These are phyloP conservation scores for Cydonia oblonga DNA, from an alignment of 331 rosid genomes.

Conservation along the genomic window DNA sequence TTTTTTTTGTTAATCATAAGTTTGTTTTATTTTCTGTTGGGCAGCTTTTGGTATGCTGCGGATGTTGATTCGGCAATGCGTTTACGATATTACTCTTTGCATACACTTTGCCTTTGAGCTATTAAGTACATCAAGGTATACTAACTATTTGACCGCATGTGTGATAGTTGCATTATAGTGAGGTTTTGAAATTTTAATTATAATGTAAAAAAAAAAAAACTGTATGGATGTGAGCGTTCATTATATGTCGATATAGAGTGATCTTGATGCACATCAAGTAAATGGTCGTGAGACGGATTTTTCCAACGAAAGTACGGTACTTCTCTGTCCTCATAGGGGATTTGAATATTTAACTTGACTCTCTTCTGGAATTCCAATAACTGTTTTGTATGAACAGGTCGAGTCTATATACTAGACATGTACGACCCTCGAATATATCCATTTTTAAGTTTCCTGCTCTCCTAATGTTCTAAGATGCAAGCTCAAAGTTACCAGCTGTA, in stretches of 20 bases:
- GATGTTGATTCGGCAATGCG: too few relatives aligned
- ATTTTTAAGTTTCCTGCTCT: conserved; percentile 43
- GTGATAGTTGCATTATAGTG: not conserved
- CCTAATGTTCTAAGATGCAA: not conserved
- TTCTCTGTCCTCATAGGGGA: not conserved
- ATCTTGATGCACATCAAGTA: conserved; percentile 98
- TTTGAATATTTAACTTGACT: conserved; percentile 17
- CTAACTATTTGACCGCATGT: not conserved
- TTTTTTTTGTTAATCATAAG: too few relatives aligned
- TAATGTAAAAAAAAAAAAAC: not conserved
- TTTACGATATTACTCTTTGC: conserved; percentile 60
- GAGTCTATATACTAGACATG: conserved; percentile 76
- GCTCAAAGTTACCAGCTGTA: not conserved
- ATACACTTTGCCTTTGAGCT: conserved; percentile 64
- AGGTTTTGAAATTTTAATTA: not conserved
- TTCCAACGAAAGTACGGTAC: conserved; percentile 53
- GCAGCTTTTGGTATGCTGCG: too few relatives aligned
- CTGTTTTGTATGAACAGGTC: conserved; percentile 35
- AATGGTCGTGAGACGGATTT: conserved; percentile 90
- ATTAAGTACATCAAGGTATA: conserved; percentile 68
- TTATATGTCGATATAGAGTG: conserved; percentile 38
- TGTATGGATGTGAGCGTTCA: not conserved
- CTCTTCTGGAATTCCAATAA: conserved; percentile 7
- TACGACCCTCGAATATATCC: conserved; percentile 93
- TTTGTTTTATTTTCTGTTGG: too few relatives aligned